Conservation (phyloP, 139 green algal species). For the Auxenochlorella pyrenoidosa region DNA sequence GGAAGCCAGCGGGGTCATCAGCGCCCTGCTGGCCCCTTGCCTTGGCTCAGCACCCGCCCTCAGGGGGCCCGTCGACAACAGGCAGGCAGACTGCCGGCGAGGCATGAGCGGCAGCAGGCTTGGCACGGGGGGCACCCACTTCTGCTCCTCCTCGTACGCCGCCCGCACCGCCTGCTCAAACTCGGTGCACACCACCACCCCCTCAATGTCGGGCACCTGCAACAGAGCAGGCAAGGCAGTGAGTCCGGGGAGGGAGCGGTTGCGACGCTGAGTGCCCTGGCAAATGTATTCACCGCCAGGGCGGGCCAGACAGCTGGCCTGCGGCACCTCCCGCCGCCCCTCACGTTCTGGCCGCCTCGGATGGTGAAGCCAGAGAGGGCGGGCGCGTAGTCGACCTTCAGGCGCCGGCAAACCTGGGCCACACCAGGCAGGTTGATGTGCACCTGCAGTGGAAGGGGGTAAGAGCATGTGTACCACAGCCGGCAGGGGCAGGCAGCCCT, state of each 20-base stretch:
- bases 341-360: slow-evolving; percentile 48
- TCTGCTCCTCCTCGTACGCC: slow-evolving; percentile 53
- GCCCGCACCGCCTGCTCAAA: slow-evolving; percentile 57
- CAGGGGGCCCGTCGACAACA: too few relatives aligned
- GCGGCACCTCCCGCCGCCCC: too few relatives aligned
- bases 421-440: slow-evolving; percentile 51
- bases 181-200: slow-evolving; percentile 86
- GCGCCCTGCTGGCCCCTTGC: too few relatives aligned
- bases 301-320: too few relatives aligned
- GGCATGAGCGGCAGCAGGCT: background rate
- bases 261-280: too few relatives aligned
- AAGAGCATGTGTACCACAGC: background rate
- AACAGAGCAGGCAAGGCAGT: too few relatives aligned
- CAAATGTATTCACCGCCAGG: too few relatives aligned
- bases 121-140: background rate
- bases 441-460: slow-evolving; percentile 6
- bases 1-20: too few relatives aligned
- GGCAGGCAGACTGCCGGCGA: too few relatives aligned
- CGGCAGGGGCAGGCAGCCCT: too few relatives aligned
- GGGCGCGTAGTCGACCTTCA: slow-evolving; percentile 81
- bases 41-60: too few relatives aligned
- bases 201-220: slow-evolving; percentile 44
- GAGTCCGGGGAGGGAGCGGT: too few relatives aligned
- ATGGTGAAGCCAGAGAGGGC: slow-evolving; percentile 83
- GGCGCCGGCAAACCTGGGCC: slow-evolving; percentile 45